Conservation (phyloP, 805 yeast species). For the Candida wancherniae region DNA sequence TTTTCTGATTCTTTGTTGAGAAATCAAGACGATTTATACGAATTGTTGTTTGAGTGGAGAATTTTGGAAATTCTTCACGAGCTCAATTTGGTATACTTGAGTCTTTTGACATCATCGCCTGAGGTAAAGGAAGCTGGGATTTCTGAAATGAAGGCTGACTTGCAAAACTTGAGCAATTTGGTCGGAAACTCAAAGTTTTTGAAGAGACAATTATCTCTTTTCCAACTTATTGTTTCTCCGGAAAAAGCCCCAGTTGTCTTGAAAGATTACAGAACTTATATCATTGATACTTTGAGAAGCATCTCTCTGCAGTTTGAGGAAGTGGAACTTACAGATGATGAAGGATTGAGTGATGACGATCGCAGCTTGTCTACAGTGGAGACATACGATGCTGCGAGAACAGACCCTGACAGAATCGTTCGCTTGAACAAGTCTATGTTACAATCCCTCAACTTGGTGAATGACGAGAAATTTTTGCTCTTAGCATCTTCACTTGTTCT, state of each 20-base stretch:
- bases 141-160: slow-evolving; percentile 12
- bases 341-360: slow-evolving; percentile 6
- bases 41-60: slow-evolving; percentile 32
- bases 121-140: slow-evolving; percentile 12
- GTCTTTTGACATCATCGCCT: slow-evolving; percentile 8
- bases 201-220: slow-evolving; percentile 19
- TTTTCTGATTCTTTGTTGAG: slow-evolving; percentile 27
- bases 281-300: slow-evolving; percentile 17
- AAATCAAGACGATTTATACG: slow-evolving; percentile 21
- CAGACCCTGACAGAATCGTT: too few relatives aligned
- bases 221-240: slow-evolving; percentile 23
- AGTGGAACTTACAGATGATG: slow-evolving; percentile 30
- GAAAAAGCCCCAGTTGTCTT: slow-evolving; percentile 18
- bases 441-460: slow-evolving; percentile 27
- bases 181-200: slow-evolving; percentile 6
- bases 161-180: slow-evolving; percentile 15
- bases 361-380: background rate
- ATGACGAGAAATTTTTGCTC: slow-evolving; percentile 32
- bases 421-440: slow-evolving; percentile 26
- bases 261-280: slow-evolving; percentile 14
- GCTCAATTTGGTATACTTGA: slow-evolving; percentile 27
- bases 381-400: too few relatives aligned
- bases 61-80: slow-evolving; percentile 30
- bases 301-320: slow-evolving; percentile 24
- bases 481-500: slow-evolving; percentile 24